Percentiles rank a stretch among this genome's conserved stretches.
These are phyloP conservation scores for Parathielavia appendiculata DNA, from an alignment of 495 filamentous ascomycete genomes.

Conservation along the genomic window DNA sequence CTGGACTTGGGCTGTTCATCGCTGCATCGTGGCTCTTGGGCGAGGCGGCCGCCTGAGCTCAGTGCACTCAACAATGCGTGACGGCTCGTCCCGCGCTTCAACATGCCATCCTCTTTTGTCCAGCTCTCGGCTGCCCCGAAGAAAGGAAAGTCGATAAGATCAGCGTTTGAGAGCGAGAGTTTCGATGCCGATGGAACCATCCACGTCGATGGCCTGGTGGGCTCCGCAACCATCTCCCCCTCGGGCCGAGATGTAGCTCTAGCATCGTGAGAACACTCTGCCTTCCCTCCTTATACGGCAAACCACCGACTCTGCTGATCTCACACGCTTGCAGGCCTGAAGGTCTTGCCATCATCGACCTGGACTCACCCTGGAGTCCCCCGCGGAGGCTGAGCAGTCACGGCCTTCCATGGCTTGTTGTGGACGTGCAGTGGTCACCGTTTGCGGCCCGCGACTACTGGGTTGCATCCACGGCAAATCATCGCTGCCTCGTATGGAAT, in stretches of 20 bases:
- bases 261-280: slow-evolving; percentile 58
- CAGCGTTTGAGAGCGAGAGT: slow-evolving; percentile 78
- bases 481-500: slow-evolving; percentile 95
- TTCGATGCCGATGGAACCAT: slow-evolving; percentile 83
- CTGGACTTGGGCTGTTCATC: too few species aligned
- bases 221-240: slow-evolving; percentile 75
- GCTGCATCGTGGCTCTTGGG: background rate
- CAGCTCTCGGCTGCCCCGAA: slow-evolving; percentile 38
- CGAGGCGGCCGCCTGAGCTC: too few species aligned
- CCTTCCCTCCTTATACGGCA: background rate
- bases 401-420: slow-evolving; percentile 87
- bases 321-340: slow-evolving; percentile 48
- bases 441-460: slow-evolving; percentile 85
- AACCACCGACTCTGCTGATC: background rate
- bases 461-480: slow-evolving; percentile 91
- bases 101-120: slow-evolving; percentile 42
- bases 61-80: slow-evolving; percentile 1
- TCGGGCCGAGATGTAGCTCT: slow-evolving; percentile 89
- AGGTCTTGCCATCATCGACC: slow-evolving; percentile 87
- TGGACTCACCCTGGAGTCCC: slow-evolving; percentile 85
- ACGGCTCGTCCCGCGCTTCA: background rate
- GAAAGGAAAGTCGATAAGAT: slow-evolving; percentile 49
- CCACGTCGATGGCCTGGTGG: slow-evolving; percentile 63
- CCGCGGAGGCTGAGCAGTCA: slow-evolving; percentile 78
- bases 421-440: slow-evolving; percentile 98